Conservation (phyloP, 2,329 filamentous ascomycete species). For the Metarhizium album region DNA sequence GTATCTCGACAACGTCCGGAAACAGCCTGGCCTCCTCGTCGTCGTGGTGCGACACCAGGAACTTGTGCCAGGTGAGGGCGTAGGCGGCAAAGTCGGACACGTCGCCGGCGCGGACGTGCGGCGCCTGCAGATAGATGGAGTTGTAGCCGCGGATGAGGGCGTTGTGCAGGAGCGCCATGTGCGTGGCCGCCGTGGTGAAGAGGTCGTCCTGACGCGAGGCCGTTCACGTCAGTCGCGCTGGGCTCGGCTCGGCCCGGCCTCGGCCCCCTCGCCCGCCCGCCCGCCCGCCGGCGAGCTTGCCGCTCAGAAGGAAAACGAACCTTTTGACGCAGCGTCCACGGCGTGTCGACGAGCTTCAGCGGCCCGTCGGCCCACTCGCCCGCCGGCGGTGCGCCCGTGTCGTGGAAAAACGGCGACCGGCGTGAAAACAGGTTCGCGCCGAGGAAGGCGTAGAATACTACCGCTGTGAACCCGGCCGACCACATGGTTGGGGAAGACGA, state of each 20-base stretch:
- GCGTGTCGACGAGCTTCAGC: conserved; percentile 42
- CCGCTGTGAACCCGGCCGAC: conserved; percentile 1
- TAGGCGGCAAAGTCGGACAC: conserved; percentile 48
- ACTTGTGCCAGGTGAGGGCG: conserved; percentile 45
- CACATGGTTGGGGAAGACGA: neutral
- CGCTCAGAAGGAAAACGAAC: neutral
- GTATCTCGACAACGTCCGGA: conserved; percentile 40
- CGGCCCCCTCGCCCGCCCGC: too few species aligned
- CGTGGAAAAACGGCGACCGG: conserved; percentile 25
- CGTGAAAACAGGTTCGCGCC: conserved; percentile 21
- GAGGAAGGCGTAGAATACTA: conserved; percentile 9
- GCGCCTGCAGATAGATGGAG: conserved; percentile 50
- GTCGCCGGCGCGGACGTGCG: conserved; percentile 38
- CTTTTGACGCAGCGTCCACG: conserved; percentile 38
- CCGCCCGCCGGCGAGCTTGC: neutral
- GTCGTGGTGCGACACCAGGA: conserved; percentile 49
- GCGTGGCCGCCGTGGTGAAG: conserved; percentile 47
- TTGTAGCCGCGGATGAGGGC: conserved; percentile 53
- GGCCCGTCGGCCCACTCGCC: conserved; percentile 42
- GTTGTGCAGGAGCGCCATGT: conserved; percentile 54
- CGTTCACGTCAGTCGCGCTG: neutral
- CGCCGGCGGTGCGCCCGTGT: conserved; percentile 14
- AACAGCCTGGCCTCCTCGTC: conserved; percentile 49
- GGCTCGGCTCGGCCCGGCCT: too few species aligned
- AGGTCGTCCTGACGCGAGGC: conserved; percentile 35